Conservation (phyloP, 345 rosid species). For the Hibiscus trionum region DNA sequence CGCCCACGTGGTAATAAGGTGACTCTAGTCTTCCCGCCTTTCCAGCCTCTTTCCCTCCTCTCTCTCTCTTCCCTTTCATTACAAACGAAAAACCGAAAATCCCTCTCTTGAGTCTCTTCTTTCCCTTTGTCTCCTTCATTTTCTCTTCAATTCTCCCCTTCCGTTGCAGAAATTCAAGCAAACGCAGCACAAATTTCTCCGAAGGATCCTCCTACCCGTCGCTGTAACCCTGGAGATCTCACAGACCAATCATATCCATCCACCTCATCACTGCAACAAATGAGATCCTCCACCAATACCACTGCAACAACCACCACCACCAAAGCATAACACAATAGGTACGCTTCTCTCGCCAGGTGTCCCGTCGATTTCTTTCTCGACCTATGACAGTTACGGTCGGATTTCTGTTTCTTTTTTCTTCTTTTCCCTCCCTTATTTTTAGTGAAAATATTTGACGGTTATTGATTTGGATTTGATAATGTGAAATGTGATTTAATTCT, state of each 20-base stretch:
- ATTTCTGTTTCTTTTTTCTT: background rate
- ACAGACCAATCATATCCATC: conserved; percentile 5
- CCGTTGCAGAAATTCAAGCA: conserved; percentile 30
- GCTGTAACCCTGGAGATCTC: background rate
- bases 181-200: background rate
- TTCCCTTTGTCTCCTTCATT: background rate
- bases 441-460: background rate
- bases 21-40: too few species aligned
- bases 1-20: too few species aligned
- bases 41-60: background rate
- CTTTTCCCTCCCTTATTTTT: background rate
- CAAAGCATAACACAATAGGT: conserved; percentile 77
- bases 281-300: background rate
- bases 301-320: conserved; percentile 1
- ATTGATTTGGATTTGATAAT: conserved; percentile 8
- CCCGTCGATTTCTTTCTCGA: background rate
- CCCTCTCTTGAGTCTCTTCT: background rate
- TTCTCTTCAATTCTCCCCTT: conserved; percentile 9
- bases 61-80: background rate
- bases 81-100: background rate
- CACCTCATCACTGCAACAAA: background rate
- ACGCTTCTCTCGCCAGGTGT: conserved; percentile 18
- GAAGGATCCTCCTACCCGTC: conserved; percentile 22
- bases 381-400: background rate
- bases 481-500: conserved; percentile 15